These are phyloP conservation scores for Parachaetomium inaequale DNA, from an alignment of 495 filamentous ascomycete genomes.

Conservation along the genomic window DNA sequence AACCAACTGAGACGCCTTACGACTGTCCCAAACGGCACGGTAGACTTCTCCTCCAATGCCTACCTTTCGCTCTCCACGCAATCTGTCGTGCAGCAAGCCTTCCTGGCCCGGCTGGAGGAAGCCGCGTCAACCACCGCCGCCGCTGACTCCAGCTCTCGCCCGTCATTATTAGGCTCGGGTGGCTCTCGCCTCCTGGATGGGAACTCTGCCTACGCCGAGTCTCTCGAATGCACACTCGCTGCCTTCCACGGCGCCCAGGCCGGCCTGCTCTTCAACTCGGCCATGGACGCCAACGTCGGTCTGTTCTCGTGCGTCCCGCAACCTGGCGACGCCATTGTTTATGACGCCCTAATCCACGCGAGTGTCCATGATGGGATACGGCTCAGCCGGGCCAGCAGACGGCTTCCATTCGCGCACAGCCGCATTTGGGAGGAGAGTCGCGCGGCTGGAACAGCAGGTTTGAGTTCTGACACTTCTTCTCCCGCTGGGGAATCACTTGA, in stretches of 20 bases:
- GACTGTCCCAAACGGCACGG: constrained; percentile 31
- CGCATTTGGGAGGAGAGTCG: constrained; percentile 32
- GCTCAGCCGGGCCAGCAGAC: constrained; percentile 52
- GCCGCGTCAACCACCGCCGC: constrained; percentile 4
- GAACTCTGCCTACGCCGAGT: constrained; percentile 61
- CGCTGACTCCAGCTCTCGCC: background rate
- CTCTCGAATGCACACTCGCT: constrained; percentile 62
- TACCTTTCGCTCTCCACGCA: constrained; percentile 58
- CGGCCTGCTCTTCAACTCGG: constrained; percentile 73
- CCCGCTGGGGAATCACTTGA: constrained; percentile 15
- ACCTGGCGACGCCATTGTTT: constrained; percentile 63
- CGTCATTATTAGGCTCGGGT: constrained; percentile 46
- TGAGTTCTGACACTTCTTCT: background rate
- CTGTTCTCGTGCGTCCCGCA: constrained; percentile 66
- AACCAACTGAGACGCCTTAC: constrained; percentile 44
- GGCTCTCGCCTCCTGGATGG: constrained; percentile 66
- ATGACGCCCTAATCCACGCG: constrained; percentile 74
- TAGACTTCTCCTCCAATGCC: constrained; percentile 63
- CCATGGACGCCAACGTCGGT: constrained; percentile 72
- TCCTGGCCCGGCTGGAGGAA: constrained; percentile 41
- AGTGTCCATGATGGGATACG: constrained; percentile 76
- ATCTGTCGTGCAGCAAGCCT: constrained; percentile 36
- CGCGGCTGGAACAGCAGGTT: background rate
- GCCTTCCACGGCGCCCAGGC: constrained; percentile 60
- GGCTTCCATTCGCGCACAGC: constrained; percentile 61